Evolutionary conservation across 805 yeast species (phyloP).

Genomic region (Saccharomycopsis sp.): DNA sequence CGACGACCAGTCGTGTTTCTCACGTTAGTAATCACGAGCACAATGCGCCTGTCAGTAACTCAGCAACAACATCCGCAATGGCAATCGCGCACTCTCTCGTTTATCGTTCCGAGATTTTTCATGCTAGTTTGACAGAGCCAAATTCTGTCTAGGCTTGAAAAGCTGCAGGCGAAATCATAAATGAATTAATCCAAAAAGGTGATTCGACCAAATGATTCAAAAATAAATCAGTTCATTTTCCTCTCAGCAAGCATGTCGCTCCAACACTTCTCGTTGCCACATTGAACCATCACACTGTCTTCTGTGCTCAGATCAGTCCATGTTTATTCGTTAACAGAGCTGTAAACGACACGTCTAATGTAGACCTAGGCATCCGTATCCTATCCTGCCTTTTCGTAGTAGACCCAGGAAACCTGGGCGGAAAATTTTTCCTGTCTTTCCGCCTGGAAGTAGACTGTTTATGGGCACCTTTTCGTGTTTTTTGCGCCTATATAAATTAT

Average conservation of each 20-base stretch:
- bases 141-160: too few species aligned
- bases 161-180: background rate
- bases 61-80: too few species aligned
- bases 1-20: too few species aligned
- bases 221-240: background rate
- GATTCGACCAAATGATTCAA: background rate
- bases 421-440: background rate
- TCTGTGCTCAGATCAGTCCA: background rate
- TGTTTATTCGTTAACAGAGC: background rate
- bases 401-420: background rate
- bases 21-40: too few species aligned
- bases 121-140: background rate
- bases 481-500: background rate
- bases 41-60: too few species aligned
- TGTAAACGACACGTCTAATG: background rate
- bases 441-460: background rate
- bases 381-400: background rate
- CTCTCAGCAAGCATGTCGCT: background rate
- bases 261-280: background rate
- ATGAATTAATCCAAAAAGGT: background rate
- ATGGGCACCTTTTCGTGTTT: background rate
- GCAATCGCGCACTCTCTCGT: too few species aligned
- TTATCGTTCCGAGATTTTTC: too few species aligned
- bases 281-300: background rate
- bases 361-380: too few species aligned